Conservation (phyloP, 495 filamentous ascomycete species). For the Penicillium subrubescens region DNA sequence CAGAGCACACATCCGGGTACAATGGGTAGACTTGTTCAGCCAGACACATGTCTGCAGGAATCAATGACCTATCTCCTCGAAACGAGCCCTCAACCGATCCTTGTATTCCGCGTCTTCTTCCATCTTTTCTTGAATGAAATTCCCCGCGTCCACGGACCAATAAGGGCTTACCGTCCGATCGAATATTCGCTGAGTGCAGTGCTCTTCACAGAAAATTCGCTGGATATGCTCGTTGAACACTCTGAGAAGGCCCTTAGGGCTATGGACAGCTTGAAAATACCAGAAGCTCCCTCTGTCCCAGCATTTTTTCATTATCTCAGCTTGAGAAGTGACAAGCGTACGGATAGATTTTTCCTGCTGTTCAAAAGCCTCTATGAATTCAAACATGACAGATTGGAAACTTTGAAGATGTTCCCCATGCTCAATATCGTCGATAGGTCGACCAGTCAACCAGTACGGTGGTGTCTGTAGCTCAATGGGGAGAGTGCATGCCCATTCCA, state of each 20-base stretch:
- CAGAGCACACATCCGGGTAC: not conserved
- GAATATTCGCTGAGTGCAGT: not conserved
- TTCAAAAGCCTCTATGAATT: slow-evolving; percentile 3
- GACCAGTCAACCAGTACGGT: no score
- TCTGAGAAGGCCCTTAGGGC: slow-evolving; percentile 23
- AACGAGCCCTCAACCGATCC: no score
- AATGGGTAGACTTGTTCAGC: not conserved
- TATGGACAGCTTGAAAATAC: slow-evolving; percentile 33
- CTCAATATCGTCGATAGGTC: no score
- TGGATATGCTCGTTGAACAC: slow-evolving; percentile 23
- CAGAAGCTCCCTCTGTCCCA: slow-evolving; percentile 26
- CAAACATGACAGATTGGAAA: no score
- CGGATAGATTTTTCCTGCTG: not conserved
- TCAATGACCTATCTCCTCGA: no score
- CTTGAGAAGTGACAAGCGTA: not conserved
- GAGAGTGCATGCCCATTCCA: no score
- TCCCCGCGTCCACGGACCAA: not conserved
- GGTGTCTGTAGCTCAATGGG: no score
- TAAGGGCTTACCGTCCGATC: slow-evolving; percentile 3
- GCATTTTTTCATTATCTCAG: slow-evolving; percentile 22
- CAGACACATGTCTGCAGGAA: no score
- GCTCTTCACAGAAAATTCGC: slow-evolving; percentile 2
- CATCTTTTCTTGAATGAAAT: not conserved
- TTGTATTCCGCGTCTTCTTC: no score
- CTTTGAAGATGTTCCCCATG: no score